Conservation (phyloP, 1,284 basidiomycete species). For the Sporisorium iseilematis-ciliati region DNA sequence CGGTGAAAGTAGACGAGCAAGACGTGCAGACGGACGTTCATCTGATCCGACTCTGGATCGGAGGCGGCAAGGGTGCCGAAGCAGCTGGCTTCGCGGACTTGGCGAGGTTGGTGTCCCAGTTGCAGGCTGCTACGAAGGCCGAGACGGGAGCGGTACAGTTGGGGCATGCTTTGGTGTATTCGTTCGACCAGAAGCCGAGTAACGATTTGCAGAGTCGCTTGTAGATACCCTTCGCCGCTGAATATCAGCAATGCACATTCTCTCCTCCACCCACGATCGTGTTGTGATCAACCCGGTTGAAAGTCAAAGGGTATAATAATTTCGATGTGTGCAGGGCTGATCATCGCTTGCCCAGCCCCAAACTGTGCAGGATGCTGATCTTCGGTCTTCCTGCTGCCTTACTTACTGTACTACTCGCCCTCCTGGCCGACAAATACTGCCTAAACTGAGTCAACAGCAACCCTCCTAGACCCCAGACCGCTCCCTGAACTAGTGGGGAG, state of each 20-base stretch:
- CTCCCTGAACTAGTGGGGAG: conserved; percentile 61
- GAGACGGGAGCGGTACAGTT: conserved; percentile 25
- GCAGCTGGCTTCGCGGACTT: conserved; percentile 38
- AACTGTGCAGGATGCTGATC: conserved; percentile 18
- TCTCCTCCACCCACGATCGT: no score
- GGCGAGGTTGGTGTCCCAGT: conserved; percentile 24
- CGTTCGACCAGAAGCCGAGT: conserved; percentile 17
- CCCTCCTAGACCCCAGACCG: conserved; percentile 57
- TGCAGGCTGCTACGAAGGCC: conserved; percentile 16
- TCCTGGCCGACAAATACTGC: conserved; percentile 26
- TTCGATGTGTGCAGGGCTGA: not conserved
- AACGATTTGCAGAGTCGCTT: conserved; percentile 14
- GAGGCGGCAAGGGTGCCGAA: conserved; percentile 12
- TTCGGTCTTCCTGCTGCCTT: not conserved
- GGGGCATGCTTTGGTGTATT: conserved; percentile 39
- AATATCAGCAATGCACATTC: not conserved
- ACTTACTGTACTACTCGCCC: not conserved
- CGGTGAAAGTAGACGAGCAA: conserved; percentile 10
- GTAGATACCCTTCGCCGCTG: conserved; percentile 4
- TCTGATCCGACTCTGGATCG: conserved; percentile 41
- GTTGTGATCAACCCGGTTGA: not conserved
- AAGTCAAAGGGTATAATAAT: not conserved
- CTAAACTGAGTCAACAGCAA: conserved; percentile 44
- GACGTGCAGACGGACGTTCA: conserved; percentile 28
- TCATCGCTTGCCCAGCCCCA: conserved; percentile 26